A percentile compares a stretch with the other conserved stretches of the same genome.
These are phyloP conservation scores for Boletus rubroflammeus DNA, from an alignment of 768 basidiomycete species.

Conservation along the genomic window DNA sequence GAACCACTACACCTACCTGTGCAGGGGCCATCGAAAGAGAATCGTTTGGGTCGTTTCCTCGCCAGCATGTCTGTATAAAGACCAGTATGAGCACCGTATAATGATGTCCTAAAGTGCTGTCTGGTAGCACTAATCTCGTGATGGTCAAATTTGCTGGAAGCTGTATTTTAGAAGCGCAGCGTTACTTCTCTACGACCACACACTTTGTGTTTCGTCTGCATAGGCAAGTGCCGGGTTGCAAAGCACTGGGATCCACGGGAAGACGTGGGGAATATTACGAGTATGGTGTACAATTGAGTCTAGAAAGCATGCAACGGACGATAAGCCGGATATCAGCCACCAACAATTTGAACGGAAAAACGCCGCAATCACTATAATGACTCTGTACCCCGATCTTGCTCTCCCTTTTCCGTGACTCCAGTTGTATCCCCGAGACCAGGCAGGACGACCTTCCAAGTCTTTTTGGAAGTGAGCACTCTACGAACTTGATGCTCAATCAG, in stretches of 20 bases:
- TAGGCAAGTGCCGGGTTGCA: background rate
- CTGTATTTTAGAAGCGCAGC: background rate
- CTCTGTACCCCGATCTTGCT: constrained; percentile 1
- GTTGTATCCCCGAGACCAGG: constrained; percentile 53
- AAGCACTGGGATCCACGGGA: background rate
- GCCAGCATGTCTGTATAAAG: background rate
- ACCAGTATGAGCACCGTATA: background rate
- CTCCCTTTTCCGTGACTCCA: constrained; percentile 30
- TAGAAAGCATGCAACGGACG: constrained; percentile 1
- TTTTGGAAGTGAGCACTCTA: constrained; percentile 52
- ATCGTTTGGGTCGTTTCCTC: background rate
- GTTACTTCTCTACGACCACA: background rate
- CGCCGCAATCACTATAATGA: background rate
- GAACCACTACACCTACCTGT: background rate
- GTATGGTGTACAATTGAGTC: constrained; percentile 5
- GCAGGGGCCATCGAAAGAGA: background rate
- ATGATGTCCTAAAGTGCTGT: background rate
- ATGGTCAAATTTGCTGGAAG: background rate
- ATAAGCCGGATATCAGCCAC: background rate
- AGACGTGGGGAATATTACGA: background rate
- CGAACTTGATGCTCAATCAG: constrained; percentile 85
- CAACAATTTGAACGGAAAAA: background rate
- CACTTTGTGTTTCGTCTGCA: background rate
- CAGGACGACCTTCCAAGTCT: constrained; percentile 64
- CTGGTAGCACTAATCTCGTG: background rate